Conservation (phyloP, 768 basidiomycete genomes). For the Panus rudis region DNA sequence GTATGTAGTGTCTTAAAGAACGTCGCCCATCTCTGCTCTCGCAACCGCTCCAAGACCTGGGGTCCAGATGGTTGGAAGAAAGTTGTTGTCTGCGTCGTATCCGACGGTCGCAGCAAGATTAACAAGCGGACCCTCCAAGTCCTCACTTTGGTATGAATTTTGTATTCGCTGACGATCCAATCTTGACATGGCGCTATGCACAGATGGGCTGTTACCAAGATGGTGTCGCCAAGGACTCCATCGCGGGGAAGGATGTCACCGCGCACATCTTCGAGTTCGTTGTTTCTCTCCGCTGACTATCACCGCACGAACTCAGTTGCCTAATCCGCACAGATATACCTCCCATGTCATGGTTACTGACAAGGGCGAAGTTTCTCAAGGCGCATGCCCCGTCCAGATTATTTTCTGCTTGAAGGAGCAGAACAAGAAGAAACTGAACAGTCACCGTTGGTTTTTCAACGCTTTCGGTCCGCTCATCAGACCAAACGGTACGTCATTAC, state of each 20-base stretch:
- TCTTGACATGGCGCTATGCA: too few relatives aligned
- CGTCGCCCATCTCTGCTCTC: conserved; percentile 68
- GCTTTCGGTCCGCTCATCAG: conserved; percentile 84
- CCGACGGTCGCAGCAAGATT: conserved; percentile 80
- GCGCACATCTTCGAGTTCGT: conserved; percentile 89
- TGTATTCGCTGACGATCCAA: conserved; percentile 1
- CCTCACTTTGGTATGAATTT: conserved; percentile 52
- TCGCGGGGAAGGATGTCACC: conserved; percentile 84
- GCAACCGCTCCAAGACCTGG: conserved; percentile 71
- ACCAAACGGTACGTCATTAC: conserved; percentile 55
- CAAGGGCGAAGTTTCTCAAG: conserved; percentile 68
- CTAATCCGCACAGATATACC: conserved; percentile 49
- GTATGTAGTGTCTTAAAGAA: conserved; percentile 73
- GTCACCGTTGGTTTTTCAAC: conserved; percentile 97
- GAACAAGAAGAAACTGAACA: conserved; percentile 96
- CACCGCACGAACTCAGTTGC: not conserved
- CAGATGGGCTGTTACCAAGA: conserved; percentile 87
- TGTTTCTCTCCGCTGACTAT: conserved; percentile 2
- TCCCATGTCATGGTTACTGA: conserved; percentile 74
- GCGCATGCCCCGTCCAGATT: conserved; percentile 77
- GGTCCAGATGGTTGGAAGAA: conserved; percentile 89
- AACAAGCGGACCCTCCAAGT: conserved; percentile 90
- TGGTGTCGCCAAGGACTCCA: conserved; percentile 83
- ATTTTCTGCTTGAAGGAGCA: conserved; percentile 92
- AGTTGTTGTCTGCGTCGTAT: conserved; percentile 82